Conservation (phyloP, 164 flowering plant genomes). For the Aristolochia californica region DNA sequence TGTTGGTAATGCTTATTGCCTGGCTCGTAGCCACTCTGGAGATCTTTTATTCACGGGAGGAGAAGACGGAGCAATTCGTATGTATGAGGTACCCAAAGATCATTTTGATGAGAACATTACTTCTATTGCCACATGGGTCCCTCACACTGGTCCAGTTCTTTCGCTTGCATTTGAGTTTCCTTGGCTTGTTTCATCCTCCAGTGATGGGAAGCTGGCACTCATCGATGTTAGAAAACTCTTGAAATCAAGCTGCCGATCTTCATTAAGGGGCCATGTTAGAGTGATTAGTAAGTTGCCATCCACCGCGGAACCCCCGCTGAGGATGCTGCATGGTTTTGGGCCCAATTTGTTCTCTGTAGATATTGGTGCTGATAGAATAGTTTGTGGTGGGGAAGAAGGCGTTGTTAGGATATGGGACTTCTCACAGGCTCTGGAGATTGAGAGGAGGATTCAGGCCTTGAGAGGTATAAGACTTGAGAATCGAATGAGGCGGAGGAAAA, state of each 20-base stretch:
- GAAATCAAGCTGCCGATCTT: constrained; percentile 23
- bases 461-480: constrained; percentile 63
- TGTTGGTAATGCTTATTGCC: constrained; percentile 44
- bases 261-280: constrained; percentile 12
- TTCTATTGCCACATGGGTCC: constrained; percentile 60
- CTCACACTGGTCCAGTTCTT: constrained; percentile 64
- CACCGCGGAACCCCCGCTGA: constrained; percentile 66
- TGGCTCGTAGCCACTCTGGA: constrained; percentile 71
- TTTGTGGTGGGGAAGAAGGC: constrained; percentile 89
- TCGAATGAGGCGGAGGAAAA: constrained; percentile 65
- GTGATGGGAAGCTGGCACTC: constrained; percentile 74
- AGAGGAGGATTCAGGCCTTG: constrained; percentile 43
- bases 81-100: constrained; percentile 54
- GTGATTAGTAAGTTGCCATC: constrained; percentile 1
- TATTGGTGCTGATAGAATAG: constrained; percentile 75
- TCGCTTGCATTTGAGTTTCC: constrained; percentile 94
- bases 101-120: constrained; percentile 8
- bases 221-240: constrained; percentile 70
- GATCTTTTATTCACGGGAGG: constrained; percentile 84
- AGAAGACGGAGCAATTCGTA: constrained; percentile 77
- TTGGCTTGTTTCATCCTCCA: constrained; percentile 88
- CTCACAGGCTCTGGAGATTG: constrained; percentile 70
- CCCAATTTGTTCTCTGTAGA: constrained; percentile 60
- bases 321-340: constrained; percentile 83
- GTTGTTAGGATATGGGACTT: constrained; percentile 87